A percentile compares a stretch with the other conserved stretches of the same genome.
Evolutionary conservation across 2,329 filamentous ascomycete genomes (phyloP).

Genomic region (Pyricularia pennisetigena): DNA sequence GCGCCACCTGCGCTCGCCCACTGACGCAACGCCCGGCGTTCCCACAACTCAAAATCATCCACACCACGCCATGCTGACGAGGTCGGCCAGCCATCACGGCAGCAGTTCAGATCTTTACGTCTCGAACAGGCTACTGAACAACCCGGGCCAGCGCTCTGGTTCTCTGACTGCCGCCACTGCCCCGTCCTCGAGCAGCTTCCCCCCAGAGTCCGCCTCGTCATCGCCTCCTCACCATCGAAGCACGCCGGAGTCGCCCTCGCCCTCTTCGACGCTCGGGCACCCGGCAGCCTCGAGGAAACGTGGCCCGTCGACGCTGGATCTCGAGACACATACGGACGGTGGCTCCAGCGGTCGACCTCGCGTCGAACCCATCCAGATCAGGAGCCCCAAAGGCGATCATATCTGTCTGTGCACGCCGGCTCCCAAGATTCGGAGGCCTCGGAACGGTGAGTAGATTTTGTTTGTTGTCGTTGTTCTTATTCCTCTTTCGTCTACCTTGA

Average conservation of each 20-base stretch:
- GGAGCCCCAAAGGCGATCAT: constrained; percentile 22
- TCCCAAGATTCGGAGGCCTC: constrained; percentile 47
- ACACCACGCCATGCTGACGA: constrained; percentile 1
- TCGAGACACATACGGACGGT: neutral
- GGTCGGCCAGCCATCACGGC: neutral
- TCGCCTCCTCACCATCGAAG: neutral
- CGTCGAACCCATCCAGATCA: neutral
- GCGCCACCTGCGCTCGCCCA: neutral
- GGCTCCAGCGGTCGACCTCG: neutral
- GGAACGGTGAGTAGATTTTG: constrained; percentile 40
- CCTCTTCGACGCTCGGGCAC: neutral
- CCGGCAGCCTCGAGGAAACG: neutral
- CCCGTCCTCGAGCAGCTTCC: neutral
- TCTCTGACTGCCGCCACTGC: neutral
- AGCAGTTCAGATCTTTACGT: neutral
- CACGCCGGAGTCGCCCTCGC: neutral
- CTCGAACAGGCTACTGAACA: neutral
- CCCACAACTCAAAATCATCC: neutral
- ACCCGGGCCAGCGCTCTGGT: neutral
- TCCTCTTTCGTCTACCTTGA: neutral
- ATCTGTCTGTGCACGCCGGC: constrained; percentile 47
- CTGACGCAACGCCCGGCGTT: neutral
- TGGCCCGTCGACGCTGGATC: neutral
- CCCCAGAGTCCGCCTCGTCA: neutral
- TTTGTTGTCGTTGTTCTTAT: constrained; percentile 3